These are phyloP conservation scores for Tolypocladium tropicale DNA, from an alignment of 2,329 filamentous ascomycete species.

Conservation along the genomic window DNA sequence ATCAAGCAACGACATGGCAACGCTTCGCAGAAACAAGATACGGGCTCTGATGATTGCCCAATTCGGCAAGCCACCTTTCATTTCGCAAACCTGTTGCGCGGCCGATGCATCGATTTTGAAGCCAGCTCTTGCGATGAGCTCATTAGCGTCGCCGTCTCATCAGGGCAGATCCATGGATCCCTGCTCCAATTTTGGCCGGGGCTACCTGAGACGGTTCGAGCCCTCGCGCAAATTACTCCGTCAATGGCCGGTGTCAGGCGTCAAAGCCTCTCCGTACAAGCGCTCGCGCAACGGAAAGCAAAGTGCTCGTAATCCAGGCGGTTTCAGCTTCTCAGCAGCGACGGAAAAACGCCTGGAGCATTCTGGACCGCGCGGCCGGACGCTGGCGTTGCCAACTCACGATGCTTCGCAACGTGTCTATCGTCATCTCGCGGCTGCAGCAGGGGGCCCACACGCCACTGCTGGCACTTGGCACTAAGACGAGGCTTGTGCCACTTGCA, in stretches of 20 bases:
- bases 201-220: not conserved
- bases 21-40: not conserved
- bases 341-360: not conserved
- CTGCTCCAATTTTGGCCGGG: not conserved
- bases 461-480: not conserved
- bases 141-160: not conserved
- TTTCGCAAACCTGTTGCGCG: not conserved
- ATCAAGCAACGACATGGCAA: not conserved
- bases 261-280: not conserved
- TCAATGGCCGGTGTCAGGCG: not conserved
- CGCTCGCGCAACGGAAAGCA: not conserved
- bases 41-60: not conserved
- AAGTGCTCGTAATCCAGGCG: not conserved
- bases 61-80: not conserved
- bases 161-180: not conserved
- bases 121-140: not conserved
- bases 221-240: not conserved
- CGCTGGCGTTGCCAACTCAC: not conserved
- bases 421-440: not conserved
- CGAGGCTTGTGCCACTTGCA: not conserved
- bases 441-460: not conserved
- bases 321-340: not conserved
- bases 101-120: not conserved
- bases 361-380: not conserved
- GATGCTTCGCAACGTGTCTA: not conserved